Evolutionary conservation across 352 stramenopile genomes (phyloP).

Genomic region (Blastocystis sp.): DNA sequence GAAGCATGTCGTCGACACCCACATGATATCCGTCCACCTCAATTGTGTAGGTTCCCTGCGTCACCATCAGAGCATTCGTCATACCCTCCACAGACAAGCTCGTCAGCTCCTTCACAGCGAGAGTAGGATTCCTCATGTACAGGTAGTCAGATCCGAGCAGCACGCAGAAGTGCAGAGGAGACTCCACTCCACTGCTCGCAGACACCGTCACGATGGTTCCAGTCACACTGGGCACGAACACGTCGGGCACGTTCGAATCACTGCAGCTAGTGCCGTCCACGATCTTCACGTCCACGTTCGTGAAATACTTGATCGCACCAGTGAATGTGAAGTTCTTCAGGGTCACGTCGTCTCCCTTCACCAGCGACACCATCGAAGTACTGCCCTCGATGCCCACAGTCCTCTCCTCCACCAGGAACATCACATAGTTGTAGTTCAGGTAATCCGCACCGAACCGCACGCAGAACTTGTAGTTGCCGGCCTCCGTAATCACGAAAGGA

Average conservation of each 20-base stretch:
- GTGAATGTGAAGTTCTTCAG: constrained; percentile 28
- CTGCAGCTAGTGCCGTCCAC: not conserved
- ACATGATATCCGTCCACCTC: not conserved
- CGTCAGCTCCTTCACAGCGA: constrained; percentile 52
- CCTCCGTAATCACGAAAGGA: constrained; percentile 4
- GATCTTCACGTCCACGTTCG: constrained; percentile 19
- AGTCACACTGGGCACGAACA: not conserved
- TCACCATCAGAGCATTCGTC: constrained; percentile 22
- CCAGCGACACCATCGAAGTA: not conserved
- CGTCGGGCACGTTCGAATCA: not conserved
- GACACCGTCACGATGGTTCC: not conserved
- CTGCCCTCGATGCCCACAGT: constrained; percentile 6
- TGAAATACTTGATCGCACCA: constrained; percentile 21
- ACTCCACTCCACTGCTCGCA: not conserved
- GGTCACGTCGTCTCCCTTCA: constrained; percentile 27
- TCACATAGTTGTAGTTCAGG: constrained; percentile 6
- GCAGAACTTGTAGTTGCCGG: constrained; percentile 50
- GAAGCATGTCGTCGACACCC: constrained; percentile 28
- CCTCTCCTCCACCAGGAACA: constrained; percentile 12
- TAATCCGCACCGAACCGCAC: constrained; percentile 14
- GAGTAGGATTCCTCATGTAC: not conserved
- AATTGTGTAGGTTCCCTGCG: not conserved
- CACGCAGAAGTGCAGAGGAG: constrained; percentile 17
- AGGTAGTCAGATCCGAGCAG: not conserved
- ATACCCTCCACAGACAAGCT: not conserved